phyloP scores from a whole-genome alignment of 306 rosid species.

The Hippophae rhamnoides region DNA sequence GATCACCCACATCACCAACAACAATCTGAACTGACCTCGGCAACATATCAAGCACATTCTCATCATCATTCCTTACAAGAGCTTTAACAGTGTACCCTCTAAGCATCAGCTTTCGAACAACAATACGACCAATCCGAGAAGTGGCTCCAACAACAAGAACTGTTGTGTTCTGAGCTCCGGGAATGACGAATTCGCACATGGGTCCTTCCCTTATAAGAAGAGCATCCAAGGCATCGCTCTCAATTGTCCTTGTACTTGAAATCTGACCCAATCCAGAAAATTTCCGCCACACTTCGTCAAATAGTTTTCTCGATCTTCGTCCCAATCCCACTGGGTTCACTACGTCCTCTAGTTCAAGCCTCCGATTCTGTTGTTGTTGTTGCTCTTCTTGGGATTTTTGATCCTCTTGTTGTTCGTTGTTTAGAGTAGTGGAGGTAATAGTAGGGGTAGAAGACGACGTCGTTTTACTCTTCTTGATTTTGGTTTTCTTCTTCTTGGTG shows the following conservation, averaged over 20 bases:
- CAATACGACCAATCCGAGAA: constrained; percentile 77
- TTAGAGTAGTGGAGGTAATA: not conserved
- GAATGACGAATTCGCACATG: constrained; percentile 83
- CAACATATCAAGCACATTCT: constrained; percentile 59
- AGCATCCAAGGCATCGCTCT: constrained; percentile 59
- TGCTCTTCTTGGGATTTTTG: constrained; percentile 8
- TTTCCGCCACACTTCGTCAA: constrained; percentile 93
- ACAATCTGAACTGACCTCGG: constrained; percentile 87
- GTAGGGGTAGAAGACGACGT: not conserved
- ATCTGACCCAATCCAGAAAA: constrained; percentile 92
- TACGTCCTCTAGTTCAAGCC: constrained; percentile 65
- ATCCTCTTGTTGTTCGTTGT: constrained; percentile 4
- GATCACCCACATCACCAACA: constrained; percentile 87
- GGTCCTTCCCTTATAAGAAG: constrained; percentile 82
- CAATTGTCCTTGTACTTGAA: constrained; percentile 67
- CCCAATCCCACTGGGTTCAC: constrained; percentile 89
- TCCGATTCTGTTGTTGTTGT: constrained; percentile 26
- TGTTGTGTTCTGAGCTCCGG: constrained; percentile 85
- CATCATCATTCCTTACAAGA: constrained; percentile 64
- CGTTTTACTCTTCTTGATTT: constrained; percentile 4
- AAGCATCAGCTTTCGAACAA: constrained; percentile 89
- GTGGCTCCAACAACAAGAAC: constrained; percentile 94
- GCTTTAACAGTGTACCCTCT: constrained; percentile 88
- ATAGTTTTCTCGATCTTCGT: constrained; percentile 66
- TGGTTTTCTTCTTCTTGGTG: constrained; percentile 14